phyloP scores from a whole-genome alignment of 345 rosid species.

The Boechera stricta region DNA sequence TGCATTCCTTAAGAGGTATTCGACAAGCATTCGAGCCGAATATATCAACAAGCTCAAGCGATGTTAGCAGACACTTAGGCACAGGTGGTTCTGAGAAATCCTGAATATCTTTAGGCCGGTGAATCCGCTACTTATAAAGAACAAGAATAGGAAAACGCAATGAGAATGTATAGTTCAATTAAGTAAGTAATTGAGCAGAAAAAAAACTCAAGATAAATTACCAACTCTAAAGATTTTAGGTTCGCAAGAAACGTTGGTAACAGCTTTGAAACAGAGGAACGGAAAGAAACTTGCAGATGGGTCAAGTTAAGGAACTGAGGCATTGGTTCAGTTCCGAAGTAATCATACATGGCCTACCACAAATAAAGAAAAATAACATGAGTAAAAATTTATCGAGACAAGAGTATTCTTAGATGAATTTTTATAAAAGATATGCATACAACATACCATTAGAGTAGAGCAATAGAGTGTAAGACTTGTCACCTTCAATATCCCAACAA shows the following conservation, averaged over 20 bases:
- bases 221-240: constrained; percentile 4
- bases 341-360: background rate
- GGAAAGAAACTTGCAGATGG: background rate
- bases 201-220: background rate
- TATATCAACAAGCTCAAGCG: constrained; percentile 3
- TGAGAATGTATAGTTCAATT: background rate
- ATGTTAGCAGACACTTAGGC: constrained; percentile 1
- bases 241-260: background rate
- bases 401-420: background rate
- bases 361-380: background rate
- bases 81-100: background rate
- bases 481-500: background rate
- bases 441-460: background rate
- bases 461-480: background rate
- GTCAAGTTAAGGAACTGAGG: constrained; percentile 1
- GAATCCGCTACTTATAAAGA: background rate
- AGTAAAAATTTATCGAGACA: background rate
- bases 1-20: constrained; percentile 9
- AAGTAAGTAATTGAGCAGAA: background rate
- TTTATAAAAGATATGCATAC: too few species aligned
- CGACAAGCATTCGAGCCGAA: background rate
- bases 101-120: too few species aligned
- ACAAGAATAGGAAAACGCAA: background rate
- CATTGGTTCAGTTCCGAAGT: background rate
- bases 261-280: background rate